Evolutionary conservation across 768 basidiomycete genomes (phyloP), one percentile per base, ranked within the genome.

Genomic region (Suillus cothurnatus): DNA sequence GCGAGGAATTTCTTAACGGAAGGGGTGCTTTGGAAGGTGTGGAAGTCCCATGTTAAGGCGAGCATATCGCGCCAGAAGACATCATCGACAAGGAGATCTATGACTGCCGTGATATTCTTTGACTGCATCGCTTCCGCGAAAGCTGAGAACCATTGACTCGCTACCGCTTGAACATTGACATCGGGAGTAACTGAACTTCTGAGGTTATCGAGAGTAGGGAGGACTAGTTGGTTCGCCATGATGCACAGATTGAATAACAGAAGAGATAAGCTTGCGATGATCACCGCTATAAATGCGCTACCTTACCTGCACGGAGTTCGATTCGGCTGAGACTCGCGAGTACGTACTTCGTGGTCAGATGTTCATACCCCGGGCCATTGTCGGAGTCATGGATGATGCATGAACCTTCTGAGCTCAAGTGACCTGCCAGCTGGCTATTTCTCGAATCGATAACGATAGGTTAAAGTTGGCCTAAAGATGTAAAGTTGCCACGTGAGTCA

Each of bases 31-130:
- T 82, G 79, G 69, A 89, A 84, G 9, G 86, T 85, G 45, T 87
- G 83, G 57, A 88, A 83, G 64, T 86, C 81, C 86, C 86, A 89
- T 21, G 88, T 88, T 62, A 89, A 78, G 0, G 85, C 81, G n/a
- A 88, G 81, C 61, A 84, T 77, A 67, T 89, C 88, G 15, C 87
- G 76, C 88, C 88, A 89, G 64, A 83, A 84, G 6, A 78, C 79
- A 53, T 71, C 73, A 26, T 75, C 73, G 36, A 80, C 61, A 53
- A 78, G 70, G 26, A 79, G 61, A 17, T 70, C 69, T n/a, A 79
- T 64, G 43, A 85, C 71, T 17, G 74, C 73, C 28, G 76, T 71
- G 21, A 77, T 74, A 49, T 82, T 73, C 62, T 75, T 74, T 23
- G 73, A 67, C 59, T 75, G 70, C 19, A 80, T 70, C 38, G 72